Base-by-base conservation (phyloP, 768 basidiomycete genomes). In the Leccinum disarticulatum region DNA sequence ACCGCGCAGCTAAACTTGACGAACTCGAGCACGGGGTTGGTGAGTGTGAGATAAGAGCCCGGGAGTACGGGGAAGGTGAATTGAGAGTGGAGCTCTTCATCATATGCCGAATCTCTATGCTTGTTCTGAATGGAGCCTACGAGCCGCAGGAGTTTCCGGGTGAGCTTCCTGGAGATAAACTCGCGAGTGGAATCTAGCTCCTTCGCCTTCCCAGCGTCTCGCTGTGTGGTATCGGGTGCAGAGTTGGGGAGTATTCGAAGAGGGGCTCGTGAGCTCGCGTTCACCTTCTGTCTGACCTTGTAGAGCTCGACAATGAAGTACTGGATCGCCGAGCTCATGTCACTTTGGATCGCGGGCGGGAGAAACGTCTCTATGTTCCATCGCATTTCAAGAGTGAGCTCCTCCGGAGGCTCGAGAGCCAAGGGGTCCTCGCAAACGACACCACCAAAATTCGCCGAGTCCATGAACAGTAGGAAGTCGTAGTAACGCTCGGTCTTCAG, bases 281-380 rank as follows among this genome's bases (percentile, higher is more conserved):
- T 86, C 35, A 79, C 74, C 70, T 84, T 83, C 63, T 88, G 87
- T 62, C 85, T 82, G 54, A 88, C 82, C 67, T 83, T 85, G 78
- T 87, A 95, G 62, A 96, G 78, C 63, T 94, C 91, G 61, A 91
- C 78, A 54, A 98, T 87, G 78, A 92, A 98, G 69, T 83, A 87
- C 51, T 90, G 90, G 47, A 98, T 76, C 49, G 86, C 80, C 3
- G 80, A 67, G 49, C 80, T 80, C 66, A 98, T 97, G 65, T 93
- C 86, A 13, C 79, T 75, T 68, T 94, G 95, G 41, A 95, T 79
- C 10, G 87, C 86, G 0, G 83, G 84, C 0, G 97, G 95, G 7
- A 99, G 84, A 80, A 97, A 98, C 1, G 83, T 80, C 61, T 87
- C 81, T 62, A 98, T 92, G 70, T 98, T 98, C 95, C 95, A 98